These are phyloP conservation scores for Suillus americanus DNA, from an alignment of 768 basidiomycete species.

Conservation along the genomic window DNA sequence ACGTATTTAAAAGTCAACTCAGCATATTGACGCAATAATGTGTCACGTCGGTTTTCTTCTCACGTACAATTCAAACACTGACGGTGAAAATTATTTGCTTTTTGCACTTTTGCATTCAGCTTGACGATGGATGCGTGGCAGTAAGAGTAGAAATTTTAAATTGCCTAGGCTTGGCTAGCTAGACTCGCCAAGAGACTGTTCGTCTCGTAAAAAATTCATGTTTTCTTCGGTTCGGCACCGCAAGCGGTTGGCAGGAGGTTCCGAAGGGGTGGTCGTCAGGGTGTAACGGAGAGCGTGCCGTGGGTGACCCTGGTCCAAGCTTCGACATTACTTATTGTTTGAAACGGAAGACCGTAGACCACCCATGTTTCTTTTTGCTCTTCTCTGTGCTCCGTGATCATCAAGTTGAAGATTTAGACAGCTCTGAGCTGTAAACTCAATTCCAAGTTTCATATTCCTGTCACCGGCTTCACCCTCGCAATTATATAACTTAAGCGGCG, in stretches of 20 bases:
- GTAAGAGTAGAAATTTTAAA: not conserved
- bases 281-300: not conserved
- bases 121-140: too few species aligned
- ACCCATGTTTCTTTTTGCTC: not conserved
- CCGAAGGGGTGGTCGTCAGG: slow-evolving; percentile 12
- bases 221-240: slow-evolving; percentile 3
- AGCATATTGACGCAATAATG: not conserved
- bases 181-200: not conserved
- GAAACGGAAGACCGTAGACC: not conserved
- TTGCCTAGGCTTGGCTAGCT: not conserved
- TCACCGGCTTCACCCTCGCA: not conserved
- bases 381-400: not conserved
- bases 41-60: not conserved
- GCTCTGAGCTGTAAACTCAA: not conserved
- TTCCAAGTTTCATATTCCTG: slow-evolving; percentile 3
- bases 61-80: too few species aligned
- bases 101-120: not conserved
- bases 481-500: not conserved
- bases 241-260: slow-evolving; percentile 6
- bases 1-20: not conserved
- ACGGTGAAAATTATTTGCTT: not conserved
- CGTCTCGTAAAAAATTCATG: not conserved
- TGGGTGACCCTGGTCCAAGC: slow-evolving; percentile 1
- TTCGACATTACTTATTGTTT: not conserved
- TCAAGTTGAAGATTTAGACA: not conserved